A percentile compares a stretch with the other conserved stretches of the same genome.
phyloP scores from a whole-genome alignment of 805 yeast genomes.

The Schwanniomyces sp. region DNA sequence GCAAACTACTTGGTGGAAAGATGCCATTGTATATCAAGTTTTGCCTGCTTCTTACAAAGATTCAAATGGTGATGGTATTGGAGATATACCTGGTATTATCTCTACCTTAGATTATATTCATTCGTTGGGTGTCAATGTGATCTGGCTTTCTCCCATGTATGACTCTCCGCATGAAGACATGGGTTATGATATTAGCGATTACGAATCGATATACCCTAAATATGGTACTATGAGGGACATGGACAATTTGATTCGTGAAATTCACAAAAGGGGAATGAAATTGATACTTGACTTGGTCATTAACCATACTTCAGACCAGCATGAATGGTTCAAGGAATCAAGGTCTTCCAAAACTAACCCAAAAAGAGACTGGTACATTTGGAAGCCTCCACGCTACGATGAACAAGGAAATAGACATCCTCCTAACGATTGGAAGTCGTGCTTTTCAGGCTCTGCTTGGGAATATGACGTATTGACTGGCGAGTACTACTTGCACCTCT shows the following conservation, averaged over 20 bases:
- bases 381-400: slow-evolving; percentile 52
- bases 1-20: slow-evolving; percentile 69
- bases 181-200: slow-evolving; percentile 62
- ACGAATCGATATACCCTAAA: slow-evolving; percentile 48
- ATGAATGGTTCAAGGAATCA: slow-evolving; percentile 59
- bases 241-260: slow-evolving; percentile 45
- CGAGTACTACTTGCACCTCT: slow-evolving; percentile 56
- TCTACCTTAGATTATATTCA: slow-evolving; percentile 52
- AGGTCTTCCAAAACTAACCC: slow-evolving; percentile 51
- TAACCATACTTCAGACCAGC: slow-evolving; percentile 57
- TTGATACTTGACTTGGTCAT: slow-evolving; percentile 56
- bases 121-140: slow-evolving; percentile 48
- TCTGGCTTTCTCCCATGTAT: slow-evolving; percentile 60
- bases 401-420: slow-evolving; percentile 49
- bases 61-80: slow-evolving; percentile 58
- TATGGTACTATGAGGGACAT: slow-evolving; percentile 57
- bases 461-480: slow-evolving; percentile 51
- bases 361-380: slow-evolving; percentile 62
- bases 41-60: slow-evolving; percentile 64
- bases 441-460: slow-evolving; percentile 59
- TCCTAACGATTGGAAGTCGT: slow-evolving; percentile 57
- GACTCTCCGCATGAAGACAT: slow-evolving; percentile 61
- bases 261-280: slow-evolving; percentile 50
- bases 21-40: slow-evolving; percentile 56
- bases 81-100: slow-evolving; percentile 56